Percentiles rank a stretch among this genome's conserved stretches.
phyloP scores from a whole-genome alignment of 2,329 filamentous ascomycete species.

The Fusarium sororula region DNA sequence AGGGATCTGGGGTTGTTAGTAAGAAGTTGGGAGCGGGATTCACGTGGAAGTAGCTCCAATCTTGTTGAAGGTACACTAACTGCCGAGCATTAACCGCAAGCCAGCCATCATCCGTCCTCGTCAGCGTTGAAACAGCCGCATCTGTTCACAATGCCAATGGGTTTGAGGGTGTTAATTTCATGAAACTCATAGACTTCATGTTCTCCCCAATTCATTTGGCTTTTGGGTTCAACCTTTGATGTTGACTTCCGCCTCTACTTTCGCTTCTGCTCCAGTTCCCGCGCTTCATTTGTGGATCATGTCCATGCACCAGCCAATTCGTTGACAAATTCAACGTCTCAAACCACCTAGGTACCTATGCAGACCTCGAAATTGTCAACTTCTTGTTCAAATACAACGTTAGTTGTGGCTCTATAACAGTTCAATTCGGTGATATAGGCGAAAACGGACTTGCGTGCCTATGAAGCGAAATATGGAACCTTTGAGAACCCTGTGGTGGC shows the following conservation, averaged over 20 bases:
- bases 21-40: slow-evolving; percentile 24
- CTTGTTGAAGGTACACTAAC: not conserved
- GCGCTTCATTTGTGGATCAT: slow-evolving; percentile 11
- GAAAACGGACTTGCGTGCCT: not conserved
- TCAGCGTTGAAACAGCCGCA: not conserved
- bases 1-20: slow-evolving; percentile 33
- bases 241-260: not conserved
- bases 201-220: not conserved
- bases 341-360: not conserved
- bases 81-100: slow-evolving; percentile 39
- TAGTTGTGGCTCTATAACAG: too few species aligned
- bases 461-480: slow-evolving; percentile 3
- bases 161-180: not conserved
- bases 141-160: not conserved
- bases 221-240: not conserved
- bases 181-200: not conserved
- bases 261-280: not conserved
- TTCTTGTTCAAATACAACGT: not conserved
- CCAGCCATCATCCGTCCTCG: not conserved
- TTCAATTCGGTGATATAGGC: not conserved
- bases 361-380: not conserved
- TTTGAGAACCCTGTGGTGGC: not conserved
- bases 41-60: slow-evolving; percentile 35
- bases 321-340: not conserved
- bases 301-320: not conserved